Base-by-base conservation (phyloP, 2,329 filamentous ascomycete genomes). In the Cladosporium velox region DNA sequence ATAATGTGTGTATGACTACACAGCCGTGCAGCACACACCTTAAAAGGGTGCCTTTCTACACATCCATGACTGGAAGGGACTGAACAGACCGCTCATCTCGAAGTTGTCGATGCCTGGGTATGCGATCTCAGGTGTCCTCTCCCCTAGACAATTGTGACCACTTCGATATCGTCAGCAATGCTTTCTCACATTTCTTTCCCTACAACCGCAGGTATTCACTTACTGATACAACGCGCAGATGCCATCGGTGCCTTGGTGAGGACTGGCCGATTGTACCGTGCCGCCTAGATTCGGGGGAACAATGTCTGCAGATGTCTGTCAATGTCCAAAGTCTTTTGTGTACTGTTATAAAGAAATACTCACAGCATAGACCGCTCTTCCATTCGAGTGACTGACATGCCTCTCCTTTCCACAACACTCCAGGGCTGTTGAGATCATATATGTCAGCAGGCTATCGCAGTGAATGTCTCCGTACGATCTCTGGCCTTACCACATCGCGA, bases 51-150 rank as follows among this genome's bases (percentile, higher is more conserved):
- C 18, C 52, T 58, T 21, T 15, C 6, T 18, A 30, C 59, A 62
- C 21, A 4, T 24, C 59, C 59, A 62, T 7, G 32, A 28, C 28
- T 34, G 21, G 28, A 28, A 52, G 12, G 41, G 41, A 30, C 59
- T 41, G 41, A 52, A 52, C 32, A 62, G 26, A 24, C 59, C 59
- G 28, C 30, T 34, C 18, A 28, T 62, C 44, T 62, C 59, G 21
- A 62, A 51, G 24, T 62, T 51, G 8, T 32, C 28, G 26, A 62
- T 52, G 15, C 59, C 59, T 14, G 59, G 59, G 41, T 51, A 51
- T 10, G 15, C 15, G 28, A 62, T 62, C 18, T 10, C 5, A 8
- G 41, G 59, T 12, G 59, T 49, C 4, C 14, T 12, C 1, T 62
- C 59, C 24, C 59, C 59, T 4, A 28, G 21, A 24, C 59, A 62